phyloP scores from a whole-genome alignment of 768 basidiomycete species.

The Suillus cothurnatus region DNA sequence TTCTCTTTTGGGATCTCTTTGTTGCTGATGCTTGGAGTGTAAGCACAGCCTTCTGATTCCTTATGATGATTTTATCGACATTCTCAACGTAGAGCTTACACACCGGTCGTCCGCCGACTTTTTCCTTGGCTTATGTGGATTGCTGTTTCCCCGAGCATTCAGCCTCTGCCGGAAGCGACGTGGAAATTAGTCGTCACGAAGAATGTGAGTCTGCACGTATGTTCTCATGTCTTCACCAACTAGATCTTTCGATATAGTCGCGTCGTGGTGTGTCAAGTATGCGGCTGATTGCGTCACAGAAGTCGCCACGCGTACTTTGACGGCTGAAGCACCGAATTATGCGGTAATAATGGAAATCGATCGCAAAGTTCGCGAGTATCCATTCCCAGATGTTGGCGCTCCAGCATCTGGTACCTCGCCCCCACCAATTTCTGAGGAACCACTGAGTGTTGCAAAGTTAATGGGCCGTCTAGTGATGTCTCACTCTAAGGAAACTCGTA shows the following conservation, averaged over 20 bases:
- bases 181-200: constrained; percentile 22
- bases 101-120: constrained; percentile 71
- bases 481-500: constrained; percentile 38
- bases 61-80: constrained; percentile 14
- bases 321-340: constrained; percentile 65
- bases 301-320: constrained; percentile 60
- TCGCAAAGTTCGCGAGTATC: constrained; percentile 67
- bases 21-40: constrained; percentile 73
- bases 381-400: constrained; percentile 48
- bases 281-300: constrained; percentile 66
- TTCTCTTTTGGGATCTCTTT: constrained; percentile 80
- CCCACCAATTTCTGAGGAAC: constrained; percentile 14
- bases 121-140: constrained; percentile 67
- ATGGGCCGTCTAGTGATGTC: constrained; percentile 44
- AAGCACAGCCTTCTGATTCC: constrained; percentile 15
- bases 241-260: constrained; percentile 40
- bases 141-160: constrained; percentile 54
- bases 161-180: constrained; percentile 9
- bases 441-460: constrained; percentile 23
- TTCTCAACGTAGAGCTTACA: constrained; percentile 53
- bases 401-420: constrained; percentile 31
- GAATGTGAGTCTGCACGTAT: constrained; percentile 28
- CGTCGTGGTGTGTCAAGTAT: constrained; percentile 65
- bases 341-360: constrained; percentile 68
- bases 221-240: constrained; percentile 1